These are phyloP conservation scores for Suillus bovinus DNA, from an alignment of 768 basidiomycete genomes.

Conservation along the genomic window DNA sequence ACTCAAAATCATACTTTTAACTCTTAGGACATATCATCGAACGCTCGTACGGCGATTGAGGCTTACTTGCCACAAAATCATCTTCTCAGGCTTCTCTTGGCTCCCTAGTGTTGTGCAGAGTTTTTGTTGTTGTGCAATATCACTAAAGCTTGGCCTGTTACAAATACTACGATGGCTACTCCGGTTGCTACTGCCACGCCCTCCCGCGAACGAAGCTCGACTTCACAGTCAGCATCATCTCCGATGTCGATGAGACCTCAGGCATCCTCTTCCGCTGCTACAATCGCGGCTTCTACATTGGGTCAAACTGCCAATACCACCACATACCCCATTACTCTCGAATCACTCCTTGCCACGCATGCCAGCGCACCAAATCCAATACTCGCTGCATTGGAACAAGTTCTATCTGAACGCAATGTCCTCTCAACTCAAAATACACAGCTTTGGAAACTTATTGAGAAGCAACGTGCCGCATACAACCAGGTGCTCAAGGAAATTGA, in stretches of 20 bases:
- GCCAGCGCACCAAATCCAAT: slow-evolving; percentile 53
- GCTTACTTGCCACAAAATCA: neutral
- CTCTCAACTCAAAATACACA: slow-evolving; percentile 84
- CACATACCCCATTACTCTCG: slow-evolving; percentile 44
- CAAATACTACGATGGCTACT: slow-evolving; percentile 1
- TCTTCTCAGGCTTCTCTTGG: neutral
- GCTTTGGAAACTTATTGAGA: slow-evolving; percentile 95
- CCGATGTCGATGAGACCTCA: slow-evolving; percentile 34
- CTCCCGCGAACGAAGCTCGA: slow-evolving; percentile 25
- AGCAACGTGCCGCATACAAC: slow-evolving; percentile 80
- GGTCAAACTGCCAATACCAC: slow-evolving; percentile 31
- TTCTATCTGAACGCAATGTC: slow-evolving; percentile 77
- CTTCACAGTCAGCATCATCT: slow-evolving; percentile 23
- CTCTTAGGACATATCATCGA: neutral
- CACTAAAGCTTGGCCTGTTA: neutral
- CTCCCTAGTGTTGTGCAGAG: neutral
- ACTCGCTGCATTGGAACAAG: slow-evolving; percentile 67
- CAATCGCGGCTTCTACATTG: slow-evolving; percentile 27
- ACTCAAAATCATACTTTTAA: neutral
- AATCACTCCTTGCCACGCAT: slow-evolving; percentile 56
- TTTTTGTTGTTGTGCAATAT: slow-evolving; percentile 3
- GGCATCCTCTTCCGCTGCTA: slow-evolving; percentile 30
- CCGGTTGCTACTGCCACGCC: slow-evolving; percentile 17
- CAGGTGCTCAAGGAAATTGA: slow-evolving; percentile 85
- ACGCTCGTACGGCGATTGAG: neutral